These are phyloP conservation scores for Saccharomycopsis selenospora DNA, from an alignment of 805 yeast genomes.

Conservation along the genomic window DNA sequence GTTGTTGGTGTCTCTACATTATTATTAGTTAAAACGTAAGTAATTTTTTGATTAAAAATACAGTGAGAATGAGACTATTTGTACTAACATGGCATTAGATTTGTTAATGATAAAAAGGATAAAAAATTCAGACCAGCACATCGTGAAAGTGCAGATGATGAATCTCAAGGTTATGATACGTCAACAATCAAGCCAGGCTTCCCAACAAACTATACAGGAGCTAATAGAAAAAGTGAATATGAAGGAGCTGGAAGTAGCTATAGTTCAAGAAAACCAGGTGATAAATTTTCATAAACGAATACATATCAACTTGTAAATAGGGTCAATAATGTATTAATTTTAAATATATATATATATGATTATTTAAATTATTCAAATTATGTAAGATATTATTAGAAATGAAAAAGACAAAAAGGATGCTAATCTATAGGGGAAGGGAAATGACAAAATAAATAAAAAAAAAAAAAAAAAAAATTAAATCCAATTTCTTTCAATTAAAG, in stretches of 20 bases:
- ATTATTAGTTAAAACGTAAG: slow-evolving; percentile 27
- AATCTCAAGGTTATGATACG: slow-evolving; percentile 28
- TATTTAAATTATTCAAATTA: too few species aligned
- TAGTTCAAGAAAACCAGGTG: slow-evolving; percentile 50
- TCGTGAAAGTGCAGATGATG: slow-evolving; percentile 17
- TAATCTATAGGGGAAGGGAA: too few species aligned
- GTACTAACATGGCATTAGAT: slow-evolving; percentile 23
- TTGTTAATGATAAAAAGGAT: slow-evolving; percentile 32
- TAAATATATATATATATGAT: too few species aligned
- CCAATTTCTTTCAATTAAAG: slow-evolving; percentile 27
- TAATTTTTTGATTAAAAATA: background rate
- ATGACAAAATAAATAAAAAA: too few species aligned
- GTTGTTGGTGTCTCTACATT: slow-evolving; percentile 27
- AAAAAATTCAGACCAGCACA: slow-evolving; percentile 31
- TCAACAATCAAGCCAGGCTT: slow-evolving; percentile 49
- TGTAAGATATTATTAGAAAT: too few species aligned
- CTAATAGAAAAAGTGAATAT: slow-evolving; percentile 49
- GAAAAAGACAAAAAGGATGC: too few species aligned
- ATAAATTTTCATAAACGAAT: slow-evolving; percentile 26
- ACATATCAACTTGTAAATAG: too few species aligned
- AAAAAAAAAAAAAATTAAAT: too few species aligned
- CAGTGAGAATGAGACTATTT: background rate
- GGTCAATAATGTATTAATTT: too few species aligned
- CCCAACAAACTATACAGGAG: slow-evolving; percentile 35
- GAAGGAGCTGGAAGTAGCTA: slow-evolving; percentile 65